Percentiles rank a stretch among this genome's conserved stretches.
Conservation (phyloP, 768 basidiomycete species). For the Inosperma sp. region DNA sequence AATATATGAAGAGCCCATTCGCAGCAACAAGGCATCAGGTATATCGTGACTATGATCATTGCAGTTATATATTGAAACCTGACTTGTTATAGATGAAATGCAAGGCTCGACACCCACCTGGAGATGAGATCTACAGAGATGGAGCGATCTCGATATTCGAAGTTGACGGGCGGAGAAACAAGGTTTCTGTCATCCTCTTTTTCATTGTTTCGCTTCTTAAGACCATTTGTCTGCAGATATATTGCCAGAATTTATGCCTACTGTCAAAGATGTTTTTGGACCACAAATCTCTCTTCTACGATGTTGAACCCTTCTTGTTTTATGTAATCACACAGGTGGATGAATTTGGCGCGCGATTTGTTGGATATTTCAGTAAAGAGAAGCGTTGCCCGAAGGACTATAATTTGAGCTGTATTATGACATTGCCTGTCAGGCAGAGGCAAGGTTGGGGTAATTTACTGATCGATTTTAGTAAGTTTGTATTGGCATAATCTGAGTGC, state of each 20-base stretch:
- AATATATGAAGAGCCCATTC: slow-evolving; percentile 95
- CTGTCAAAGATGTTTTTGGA: slow-evolving; percentile 99
- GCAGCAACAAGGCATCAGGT: slow-evolving; percentile 83
- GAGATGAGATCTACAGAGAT: slow-evolving; percentile 97
- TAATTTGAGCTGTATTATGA: slow-evolving; percentile 99
- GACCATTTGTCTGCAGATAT: slow-evolving; percentile 56
- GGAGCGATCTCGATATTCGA: slow-evolving; percentile 88
- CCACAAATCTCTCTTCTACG: slow-evolving; percentile 98
- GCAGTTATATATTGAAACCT: neutral
- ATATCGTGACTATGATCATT: slow-evolving; percentile 27
- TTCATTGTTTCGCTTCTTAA: neutral
- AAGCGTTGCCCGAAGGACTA: slow-evolving; percentile 94
- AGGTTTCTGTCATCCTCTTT: slow-evolving; percentile 42
- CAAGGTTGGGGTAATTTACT: slow-evolving; percentile 96
- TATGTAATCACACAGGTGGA: slow-evolving; percentile 95
- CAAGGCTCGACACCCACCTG: slow-evolving; percentile 91
- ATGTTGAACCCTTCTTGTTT: slow-evolving; percentile 98
- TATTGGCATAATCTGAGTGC: neutral
- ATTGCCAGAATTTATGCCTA: slow-evolving; percentile 96
- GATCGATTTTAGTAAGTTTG: slow-evolving; percentile 91
- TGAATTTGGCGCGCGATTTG: slow-evolving; percentile 86
- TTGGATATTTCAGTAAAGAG: slow-evolving; percentile 99
- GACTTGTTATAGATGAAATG: slow-evolving; percentile 66
- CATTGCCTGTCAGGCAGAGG: slow-evolving; percentile 88
- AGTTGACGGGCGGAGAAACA: slow-evolving; percentile 97